Conservation (phyloP, 78 protist genomes). For the Dictyostelium firmibasis region DNA sequence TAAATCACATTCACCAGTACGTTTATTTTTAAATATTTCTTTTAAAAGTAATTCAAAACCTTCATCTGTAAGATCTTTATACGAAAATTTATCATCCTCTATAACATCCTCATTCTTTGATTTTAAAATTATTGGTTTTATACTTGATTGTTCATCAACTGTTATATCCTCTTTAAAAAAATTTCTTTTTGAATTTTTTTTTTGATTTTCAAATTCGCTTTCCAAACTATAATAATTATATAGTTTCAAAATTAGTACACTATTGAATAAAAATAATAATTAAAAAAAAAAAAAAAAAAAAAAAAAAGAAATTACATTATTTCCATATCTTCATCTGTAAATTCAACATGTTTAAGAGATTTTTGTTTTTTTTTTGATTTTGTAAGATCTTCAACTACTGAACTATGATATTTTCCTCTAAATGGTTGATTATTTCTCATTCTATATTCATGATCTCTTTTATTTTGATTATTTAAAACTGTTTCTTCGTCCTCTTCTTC, state of each 20-base stretch:
- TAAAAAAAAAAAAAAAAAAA: too few relatives aligned
- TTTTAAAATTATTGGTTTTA: not conserved
- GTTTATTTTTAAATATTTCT: slow-evolving; percentile 53
- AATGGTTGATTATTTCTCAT: slow-evolving; percentile 10
- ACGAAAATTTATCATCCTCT: not conserved
- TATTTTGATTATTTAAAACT: not conserved
- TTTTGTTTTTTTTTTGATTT: not conserved
- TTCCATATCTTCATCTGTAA: slow-evolving; percentile 35
- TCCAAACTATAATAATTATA: not conserved
- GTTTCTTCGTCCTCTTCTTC: not conserved
- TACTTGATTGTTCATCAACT: not conserved
- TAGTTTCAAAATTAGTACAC: too few relatives aligned
- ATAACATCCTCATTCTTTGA: not conserved
- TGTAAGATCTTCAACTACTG: not conserved
- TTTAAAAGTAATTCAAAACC: slow-evolving; percentile 25
- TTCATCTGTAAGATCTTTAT: not conserved
- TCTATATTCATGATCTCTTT: not conserved
- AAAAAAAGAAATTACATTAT: not conserved
- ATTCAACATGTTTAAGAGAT: not conserved
- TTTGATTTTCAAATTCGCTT: not conserved
- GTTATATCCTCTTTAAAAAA: not conserved
- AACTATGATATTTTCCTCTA: not conserved
- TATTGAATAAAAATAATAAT: too few relatives aligned
- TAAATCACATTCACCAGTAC: slow-evolving; percentile 47
- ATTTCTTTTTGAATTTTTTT: not conserved